Evolutionary conservation across 75 land plant species (phyloP), one percentile per base, ranked within the genome.

Genomic region (Azolla pinnata): DNA sequence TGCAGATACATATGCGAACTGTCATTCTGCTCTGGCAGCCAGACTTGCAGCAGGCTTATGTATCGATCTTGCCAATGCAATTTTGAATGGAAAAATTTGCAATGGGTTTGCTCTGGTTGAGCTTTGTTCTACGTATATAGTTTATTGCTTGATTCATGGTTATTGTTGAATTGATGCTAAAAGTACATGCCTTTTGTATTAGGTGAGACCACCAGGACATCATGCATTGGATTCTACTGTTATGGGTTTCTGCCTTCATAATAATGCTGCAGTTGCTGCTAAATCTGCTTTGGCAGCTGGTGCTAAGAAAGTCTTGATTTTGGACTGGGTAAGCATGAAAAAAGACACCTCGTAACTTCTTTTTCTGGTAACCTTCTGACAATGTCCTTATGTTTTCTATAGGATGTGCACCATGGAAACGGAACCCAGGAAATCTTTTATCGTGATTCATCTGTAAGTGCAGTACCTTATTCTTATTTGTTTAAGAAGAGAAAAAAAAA

Each of bases 161-260:
- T 26, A 23, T 23, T 5, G 55, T 20, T 20, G 12, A 53, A 23
- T 3, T 0, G 16, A 17, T 20, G 0, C 5, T 31, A 2, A 57
- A 34, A n/a, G n/a, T 34, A 5, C 42, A 29, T 4, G 30, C 24
- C 24, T 31, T 31, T 38, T 56, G 29, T 34, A 30, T 68, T 81
- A 87, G 93, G 87, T 88, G 42, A 81, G 98, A 33, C 98, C 98
- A 61, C 98, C 98, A 62, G 98, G 98, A n/a, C 98, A 93, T 79
- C 98, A 93, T 77, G 98, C 98, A 31, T 85, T 84, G 40, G 56
- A 75, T 27, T 72, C 57, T 44, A 75, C 79, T 23, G 75, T 81
- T 18, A 88, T 88, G 95, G 98, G 98, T 0, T 93, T 93, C 59
- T 93, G 98, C 64, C 78, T 93, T 50, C 98, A 93, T 53, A 93